Percentiles rank a stretch among this genome's conserved stretches.
Conservation (phyloP, 768 basidiomycete species). For the Pleurotus salmoneostramineus region DNA sequence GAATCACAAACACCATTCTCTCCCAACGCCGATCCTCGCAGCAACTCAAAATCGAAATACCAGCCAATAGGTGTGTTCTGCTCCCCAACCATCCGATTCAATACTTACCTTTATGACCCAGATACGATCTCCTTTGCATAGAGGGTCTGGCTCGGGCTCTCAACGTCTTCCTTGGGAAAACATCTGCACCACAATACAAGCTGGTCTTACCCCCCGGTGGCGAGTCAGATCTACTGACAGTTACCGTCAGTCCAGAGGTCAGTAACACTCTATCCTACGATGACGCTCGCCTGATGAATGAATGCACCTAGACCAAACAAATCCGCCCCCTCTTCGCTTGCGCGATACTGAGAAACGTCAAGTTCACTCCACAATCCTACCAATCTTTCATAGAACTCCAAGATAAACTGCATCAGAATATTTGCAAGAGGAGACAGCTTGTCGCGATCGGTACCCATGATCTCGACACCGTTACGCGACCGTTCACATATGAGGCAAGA, state of each 20-base stretch:
- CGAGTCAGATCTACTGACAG: constrained; percentile 59
- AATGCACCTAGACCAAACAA: constrained; percentile 53
- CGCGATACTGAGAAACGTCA: constrained; percentile 85
- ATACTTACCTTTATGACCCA: constrained; percentile 23
- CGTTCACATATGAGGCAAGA: constrained; percentile 84
- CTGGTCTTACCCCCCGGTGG: constrained; percentile 70
- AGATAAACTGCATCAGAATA: constrained; percentile 97
- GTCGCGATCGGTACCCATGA: constrained; percentile 98
- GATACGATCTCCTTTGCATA: constrained; percentile 96
- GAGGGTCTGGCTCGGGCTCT: constrained; percentile 92
- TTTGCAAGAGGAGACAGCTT: constrained; percentile 84
- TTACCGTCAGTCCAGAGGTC: constrained; percentile 72
- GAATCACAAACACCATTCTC: background rate
- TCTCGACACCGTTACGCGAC: constrained; percentile 80
- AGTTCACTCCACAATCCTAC: constrained; percentile 85
- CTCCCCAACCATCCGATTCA: background rate
- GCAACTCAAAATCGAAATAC: constrained; percentile 98
- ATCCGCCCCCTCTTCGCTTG: constrained; percentile 91
- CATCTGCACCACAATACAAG: constrained; percentile 66
- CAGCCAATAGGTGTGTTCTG: constrained; percentile 79
- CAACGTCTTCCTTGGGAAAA: constrained; percentile 73
- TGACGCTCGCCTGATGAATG: no score
- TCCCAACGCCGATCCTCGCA: constrained; percentile 22
- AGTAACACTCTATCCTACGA: constrained; percentile 15
- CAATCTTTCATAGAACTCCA: constrained; percentile 99